phyloP scores from a whole-genome alignment of 1,284 basidiomycete genomes.

The Agaricales sp. region DNA sequence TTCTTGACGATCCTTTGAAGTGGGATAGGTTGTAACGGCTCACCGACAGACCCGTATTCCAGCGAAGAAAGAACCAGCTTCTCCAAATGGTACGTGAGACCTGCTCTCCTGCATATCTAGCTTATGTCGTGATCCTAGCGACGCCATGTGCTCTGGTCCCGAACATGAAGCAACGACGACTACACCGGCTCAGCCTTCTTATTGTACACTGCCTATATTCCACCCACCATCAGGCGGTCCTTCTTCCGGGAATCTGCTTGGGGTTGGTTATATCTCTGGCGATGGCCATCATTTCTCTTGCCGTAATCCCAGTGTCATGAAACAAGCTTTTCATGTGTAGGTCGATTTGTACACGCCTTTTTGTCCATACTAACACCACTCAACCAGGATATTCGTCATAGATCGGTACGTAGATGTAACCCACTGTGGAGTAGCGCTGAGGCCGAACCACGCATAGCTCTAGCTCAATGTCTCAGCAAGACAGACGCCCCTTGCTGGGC shows the following conservation, averaged over 20 bases:
- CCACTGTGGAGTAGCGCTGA: too few species aligned
- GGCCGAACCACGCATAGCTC: too few species aligned
- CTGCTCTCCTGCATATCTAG: not conserved
- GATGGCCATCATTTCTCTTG: conserved; percentile 48
- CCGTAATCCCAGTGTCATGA: conserved; percentile 41
- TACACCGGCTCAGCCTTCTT: conserved; percentile 36
- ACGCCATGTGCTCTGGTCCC: conserved; percentile 43
- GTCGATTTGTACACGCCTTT: conserved; percentile 16
- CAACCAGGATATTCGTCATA: conserved; percentile 37
- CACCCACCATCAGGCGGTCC: conserved; percentile 29
- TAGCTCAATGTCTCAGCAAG: conserved; percentile 33
- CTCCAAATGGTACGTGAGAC: conserved; percentile 36
- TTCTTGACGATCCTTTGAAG: too few species aligned
- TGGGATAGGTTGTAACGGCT: too few species aligned
- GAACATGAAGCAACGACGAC: conserved; percentile 34
- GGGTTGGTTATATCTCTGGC: conserved; percentile 45
- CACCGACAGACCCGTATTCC: conserved; percentile 41
- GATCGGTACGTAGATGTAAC: conserved; percentile 37
- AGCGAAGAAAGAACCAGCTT: conserved; percentile 42
- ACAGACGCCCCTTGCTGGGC: conserved; percentile 32
- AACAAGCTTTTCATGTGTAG: conserved; percentile 51
- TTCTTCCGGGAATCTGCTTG: conserved; percentile 12
- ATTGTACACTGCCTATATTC: conserved; percentile 44
- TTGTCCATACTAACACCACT: not conserved
- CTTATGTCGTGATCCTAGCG: conserved; percentile 18